A percentile compares a stretch with the other conserved stretches of the same genome.
Evolutionary conservation across 2,329 filamentous ascomycete genomes (phyloP).

Genomic region (Fusarium albidum): DNA sequence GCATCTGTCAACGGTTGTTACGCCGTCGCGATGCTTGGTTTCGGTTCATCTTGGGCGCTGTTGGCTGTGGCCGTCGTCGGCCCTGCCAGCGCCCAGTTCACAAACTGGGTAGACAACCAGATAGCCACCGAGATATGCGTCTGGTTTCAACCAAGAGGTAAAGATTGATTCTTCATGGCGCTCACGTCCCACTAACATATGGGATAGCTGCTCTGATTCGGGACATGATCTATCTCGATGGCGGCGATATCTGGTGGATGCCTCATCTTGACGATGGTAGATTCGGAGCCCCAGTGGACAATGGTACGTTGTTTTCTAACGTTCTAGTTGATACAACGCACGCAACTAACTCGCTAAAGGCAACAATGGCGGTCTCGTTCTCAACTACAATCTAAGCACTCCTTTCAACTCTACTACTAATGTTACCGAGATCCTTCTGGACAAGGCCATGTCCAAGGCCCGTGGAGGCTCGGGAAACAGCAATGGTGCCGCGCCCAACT

Average conservation of each 20-base stretch:
- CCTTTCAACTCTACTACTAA: constrained; percentile 63
- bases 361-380: constrained; percentile 61
- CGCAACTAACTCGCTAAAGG: constrained; percentile 46
- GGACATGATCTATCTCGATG: constrained; percentile 72
- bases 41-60: constrained; percentile 21
- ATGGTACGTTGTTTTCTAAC: constrained; percentile 51
- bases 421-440: constrained; percentile 58
- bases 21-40: constrained; percentile 30
- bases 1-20: constrained; percentile 11
- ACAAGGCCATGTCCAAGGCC: constrained; percentile 55
- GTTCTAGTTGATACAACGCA: not conserved
- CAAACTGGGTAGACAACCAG: constrained; percentile 59
- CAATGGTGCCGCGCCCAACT: constrained; percentile 64
- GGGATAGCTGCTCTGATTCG: constrained; percentile 63
- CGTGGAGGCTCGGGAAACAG: constrained; percentile 55
- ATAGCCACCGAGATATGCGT: constrained; percentile 66
- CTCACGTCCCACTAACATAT: constrained; percentile 30
- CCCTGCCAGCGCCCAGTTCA: constrained; percentile 49
- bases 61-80: constrained; percentile 25
- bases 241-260: constrained; percentile 64
- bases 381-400: constrained; percentile 65
- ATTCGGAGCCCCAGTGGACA: constrained; percentile 36
- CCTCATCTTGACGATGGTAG: constrained; percentile 57
- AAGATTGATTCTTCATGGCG: constrained; percentile 6
- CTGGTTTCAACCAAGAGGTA: constrained; percentile 60